Evolutionary conservation across 768 basidiomycete species (phyloP).

Genomic region (Leucosporidium creatinivorum): DNA sequence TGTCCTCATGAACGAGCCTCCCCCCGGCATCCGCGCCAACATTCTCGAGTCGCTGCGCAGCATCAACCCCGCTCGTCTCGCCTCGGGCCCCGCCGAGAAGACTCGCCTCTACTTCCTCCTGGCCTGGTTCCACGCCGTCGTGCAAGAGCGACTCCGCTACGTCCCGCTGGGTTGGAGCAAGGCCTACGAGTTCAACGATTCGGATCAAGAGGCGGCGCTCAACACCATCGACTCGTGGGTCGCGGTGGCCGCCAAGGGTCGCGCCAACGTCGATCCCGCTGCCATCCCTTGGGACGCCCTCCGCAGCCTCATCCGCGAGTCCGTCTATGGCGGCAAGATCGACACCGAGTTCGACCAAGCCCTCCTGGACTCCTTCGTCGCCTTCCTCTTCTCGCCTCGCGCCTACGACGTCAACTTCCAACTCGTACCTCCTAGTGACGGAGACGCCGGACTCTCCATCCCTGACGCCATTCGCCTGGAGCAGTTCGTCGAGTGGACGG

Average conservation of each 20-base stretch:
- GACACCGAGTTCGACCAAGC: slow-evolving; percentile 93
- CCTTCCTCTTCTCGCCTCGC: slow-evolving; percentile 71
- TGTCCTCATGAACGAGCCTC: slow-evolving; percentile 97
- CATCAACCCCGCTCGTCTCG: slow-evolving; percentile 62
- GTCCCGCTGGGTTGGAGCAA: slow-evolving; percentile 96
- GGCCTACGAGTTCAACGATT: slow-evolving; percentile 97
- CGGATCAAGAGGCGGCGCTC: slow-evolving; percentile 89
- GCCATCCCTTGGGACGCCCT: slow-evolving; percentile 92
- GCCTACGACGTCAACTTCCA: slow-evolving; percentile 93
- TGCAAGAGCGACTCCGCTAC: slow-evolving; percentile 93
- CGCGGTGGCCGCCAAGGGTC: slow-evolving; percentile 67
- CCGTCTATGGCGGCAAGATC: slow-evolving; percentile 78
- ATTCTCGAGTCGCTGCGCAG: slow-evolving; percentile 76
- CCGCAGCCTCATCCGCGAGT: slow-evolving; percentile 87
- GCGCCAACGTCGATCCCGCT: slow-evolving; percentile 84
- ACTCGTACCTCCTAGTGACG: slow-evolving; percentile 58
- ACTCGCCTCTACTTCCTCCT: slow-evolving; percentile 87
- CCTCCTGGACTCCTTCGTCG: slow-evolving; percentile 87
- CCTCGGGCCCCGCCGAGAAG: slow-evolving; percentile 86
- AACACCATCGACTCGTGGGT: slow-evolving; percentile 90
- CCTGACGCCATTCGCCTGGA: slow-evolving; percentile 91
- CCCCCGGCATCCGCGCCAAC: slow-evolving; percentile 94
- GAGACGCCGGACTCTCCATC: slow-evolving; percentile 55
- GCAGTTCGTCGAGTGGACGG: slow-evolving; percentile 85
- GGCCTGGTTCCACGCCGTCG: slow-evolving; percentile 97